A percentile compares a stretch with the other conserved stretches of the same genome.
phyloP scores from a whole-genome alignment of 805 yeast genomes.

The Saccharomyces kudriavzevii region DNA sequence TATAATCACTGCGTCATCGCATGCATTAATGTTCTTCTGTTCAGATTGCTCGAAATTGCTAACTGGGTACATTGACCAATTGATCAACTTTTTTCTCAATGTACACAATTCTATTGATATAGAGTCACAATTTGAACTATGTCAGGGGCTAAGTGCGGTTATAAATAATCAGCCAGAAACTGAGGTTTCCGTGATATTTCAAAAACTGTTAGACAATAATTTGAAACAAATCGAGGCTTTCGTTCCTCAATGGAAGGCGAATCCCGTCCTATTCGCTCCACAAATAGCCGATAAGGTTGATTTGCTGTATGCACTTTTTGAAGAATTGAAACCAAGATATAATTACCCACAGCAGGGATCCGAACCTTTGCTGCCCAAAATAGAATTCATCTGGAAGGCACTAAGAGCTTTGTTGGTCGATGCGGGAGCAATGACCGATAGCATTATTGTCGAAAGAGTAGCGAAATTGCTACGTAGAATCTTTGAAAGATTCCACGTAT shows the following conservation, averaged over 20 bases:
- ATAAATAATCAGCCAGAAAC: slow-evolving; percentile 52
- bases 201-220: slow-evolving; percentile 53
- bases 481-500: slow-evolving; percentile 40
- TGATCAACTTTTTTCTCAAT: slow-evolving; percentile 62
- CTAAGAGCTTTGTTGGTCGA: slow-evolving; percentile 19
- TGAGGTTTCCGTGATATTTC: slow-evolving; percentile 51
- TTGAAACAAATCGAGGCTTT: slow-evolving; percentile 27
- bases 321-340: slow-evolving; percentile 25
- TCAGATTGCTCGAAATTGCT: slow-evolving; percentile 74
- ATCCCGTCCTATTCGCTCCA: slow-evolving; percentile 30
- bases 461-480: slow-evolving; percentile 60
- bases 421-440: slow-evolving; percentile 18
- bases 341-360: slow-evolving; percentile 25
- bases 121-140: slow-evolving; percentile 65
- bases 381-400: slow-evolving; percentile 22
- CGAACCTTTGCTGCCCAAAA: slow-evolving; percentile 26
- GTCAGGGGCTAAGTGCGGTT: slow-evolving; percentile 86
- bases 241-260: slow-evolving; percentile 17
- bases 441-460: slow-evolving; percentile 52
- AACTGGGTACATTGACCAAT: slow-evolving; percentile 61
- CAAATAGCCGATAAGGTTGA: slow-evolving; percentile 69
- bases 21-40: slow-evolving; percentile 89
- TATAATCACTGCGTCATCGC: slow-evolving; percentile 78
- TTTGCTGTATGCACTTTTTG: slow-evolving; percentile 27
- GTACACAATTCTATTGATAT: slow-evolving; percentile 49